Evolutionary conservation across 129 eudicot species (phyloP), one percentile per base, ranked within the genome.

Genomic region (Cynara cardunculus): DNA sequence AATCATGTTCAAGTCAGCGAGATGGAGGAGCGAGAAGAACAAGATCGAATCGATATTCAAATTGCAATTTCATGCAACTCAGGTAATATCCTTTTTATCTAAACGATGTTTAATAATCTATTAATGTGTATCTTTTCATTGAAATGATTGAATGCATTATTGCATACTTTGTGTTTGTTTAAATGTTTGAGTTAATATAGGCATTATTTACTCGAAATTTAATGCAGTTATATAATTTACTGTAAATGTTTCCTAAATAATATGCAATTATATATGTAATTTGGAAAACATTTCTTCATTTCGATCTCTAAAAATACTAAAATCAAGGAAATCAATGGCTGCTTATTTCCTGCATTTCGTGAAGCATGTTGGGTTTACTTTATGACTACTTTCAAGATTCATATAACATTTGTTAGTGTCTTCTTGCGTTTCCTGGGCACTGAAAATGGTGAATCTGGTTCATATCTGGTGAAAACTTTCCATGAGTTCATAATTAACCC

Each of bases 1-100:
- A 27, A 88, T 85, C 84, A 89, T 92, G 99, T 92, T 92, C 73
- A 90, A 88, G 90, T 78, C 97, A 77, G 90, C 87, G 85, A 80
- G 92, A 87, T 95, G 99, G 99, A 88, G 97, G 85, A 90, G 85
- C 82, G 99, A 95, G 49, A 92, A 85, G 93, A 90, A 84, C 86
- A 95, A 90, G 97, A 82, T 92, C 93, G 92, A 91, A 85, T 89
- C 85, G 82, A 92, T 85, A 5, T 95, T 92, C 86, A 95, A 82
- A 77, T 71, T 95, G 82, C 97, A 89, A 79, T 95, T 95, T 81
- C 91, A 86, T 84, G 99, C 91, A 74, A 88, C 97, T 78, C 92
- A 89, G 99, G 99, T 95, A 76, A 75, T 75, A 16, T 28, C 21
- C 8, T 26, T 41, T 41, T 9, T 10, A 62, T 80, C 64, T 25